A percentile compares a stretch with the other conserved stretches of the same genome.
Conservation (phyloP, 2,329 filamentous ascomycete genomes). For the Neonectria sp. region DNA sequence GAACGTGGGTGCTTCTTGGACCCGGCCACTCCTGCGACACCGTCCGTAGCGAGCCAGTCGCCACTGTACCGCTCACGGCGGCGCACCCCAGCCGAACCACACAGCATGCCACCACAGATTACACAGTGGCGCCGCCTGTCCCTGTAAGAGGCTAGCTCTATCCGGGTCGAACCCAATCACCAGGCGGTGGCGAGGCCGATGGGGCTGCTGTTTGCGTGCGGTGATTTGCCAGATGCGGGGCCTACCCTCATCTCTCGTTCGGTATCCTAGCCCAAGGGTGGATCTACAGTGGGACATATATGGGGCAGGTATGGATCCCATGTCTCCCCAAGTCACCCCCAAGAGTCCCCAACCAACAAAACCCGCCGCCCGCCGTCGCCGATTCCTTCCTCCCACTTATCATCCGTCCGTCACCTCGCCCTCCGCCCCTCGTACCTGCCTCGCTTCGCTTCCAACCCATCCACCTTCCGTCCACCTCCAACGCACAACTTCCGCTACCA, state of each 20-base stretch:
- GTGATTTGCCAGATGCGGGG: slow-evolving; percentile 50
- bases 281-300: slow-evolving; percentile 10
- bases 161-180: slow-evolving; percentile 50
- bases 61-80: slow-evolving; percentile 42
- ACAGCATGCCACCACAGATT: slow-evolving; percentile 50
- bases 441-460: slow-evolving; percentile 46
- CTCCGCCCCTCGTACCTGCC: slow-evolving; percentile 44
- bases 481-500: slow-evolving; percentile 43
- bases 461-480: slow-evolving; percentile 37
- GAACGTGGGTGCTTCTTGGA: slow-evolving; percentile 37
- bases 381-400: slow-evolving; percentile 47
- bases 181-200: slow-evolving; percentile 50
- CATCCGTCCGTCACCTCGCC: slow-evolving; percentile 37
- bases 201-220: slow-evolving; percentile 39
- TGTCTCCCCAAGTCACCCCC: slow-evolving; percentile 32
- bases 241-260: slow-evolving; percentile 43
- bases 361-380: slow-evolving; percentile 49
- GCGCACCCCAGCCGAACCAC: slow-evolving; percentile 34
- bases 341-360: slow-evolving; percentile 52
- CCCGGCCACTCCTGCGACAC: slow-evolving; percentile 38
- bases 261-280: slow-evolving; percentile 39
- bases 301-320: slow-evolving; percentile 34
- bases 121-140: slow-evolving; percentile 47
- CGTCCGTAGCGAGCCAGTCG: slow-evolving; percentile 27
- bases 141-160: slow-evolving; percentile 37